Conservation (phyloP, 108 stramenopile species). For the Pseudonitzschia multistriata region DNA sequence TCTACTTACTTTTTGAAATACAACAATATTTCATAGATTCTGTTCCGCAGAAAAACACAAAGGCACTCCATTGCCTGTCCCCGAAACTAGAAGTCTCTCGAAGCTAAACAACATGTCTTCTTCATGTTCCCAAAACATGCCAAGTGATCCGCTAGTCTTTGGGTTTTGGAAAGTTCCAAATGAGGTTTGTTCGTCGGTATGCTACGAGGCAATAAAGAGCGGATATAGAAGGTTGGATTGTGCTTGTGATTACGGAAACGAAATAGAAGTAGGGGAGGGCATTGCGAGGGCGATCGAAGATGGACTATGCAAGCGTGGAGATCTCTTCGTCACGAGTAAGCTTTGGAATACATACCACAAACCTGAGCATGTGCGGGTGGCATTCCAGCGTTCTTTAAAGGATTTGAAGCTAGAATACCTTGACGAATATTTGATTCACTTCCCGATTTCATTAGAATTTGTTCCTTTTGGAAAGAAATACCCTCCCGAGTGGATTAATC, state of each 20-base stretch:
- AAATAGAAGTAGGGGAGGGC: constrained; percentile 83
- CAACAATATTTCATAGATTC: no score
- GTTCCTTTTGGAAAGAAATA: constrained; percentile 83
- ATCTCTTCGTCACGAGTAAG: constrained; percentile 89
- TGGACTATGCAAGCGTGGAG: constrained; percentile 68
- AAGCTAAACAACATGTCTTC: not conserved
- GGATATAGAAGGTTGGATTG: constrained; percentile 91
- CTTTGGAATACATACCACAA: constrained; percentile 95
- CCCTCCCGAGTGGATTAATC: constrained; percentile 93
- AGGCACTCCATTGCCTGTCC: no score
- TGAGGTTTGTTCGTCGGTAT: constrained; percentile 53
- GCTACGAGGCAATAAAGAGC: constrained; percentile 73
- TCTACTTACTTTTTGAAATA: no score
- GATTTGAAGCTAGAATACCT: constrained; percentile 88
- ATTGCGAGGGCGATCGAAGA: constrained; percentile 76
- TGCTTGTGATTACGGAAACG: constrained; percentile 96
- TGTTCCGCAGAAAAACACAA: no score
- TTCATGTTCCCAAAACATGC: not conserved
- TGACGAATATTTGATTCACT: constrained; percentile 93
- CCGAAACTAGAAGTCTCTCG: no score
- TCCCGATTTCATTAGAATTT: constrained; percentile 91
- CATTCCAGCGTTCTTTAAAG: constrained; percentile 55
- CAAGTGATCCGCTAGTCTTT: constrained; percentile 64
- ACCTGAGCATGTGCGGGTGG: constrained; percentile 82
- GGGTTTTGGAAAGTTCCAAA: constrained; percentile 86